Conservation (phyloP, 768 basidiomycete genomes). For the Leccinum uliginosum region DNA sequence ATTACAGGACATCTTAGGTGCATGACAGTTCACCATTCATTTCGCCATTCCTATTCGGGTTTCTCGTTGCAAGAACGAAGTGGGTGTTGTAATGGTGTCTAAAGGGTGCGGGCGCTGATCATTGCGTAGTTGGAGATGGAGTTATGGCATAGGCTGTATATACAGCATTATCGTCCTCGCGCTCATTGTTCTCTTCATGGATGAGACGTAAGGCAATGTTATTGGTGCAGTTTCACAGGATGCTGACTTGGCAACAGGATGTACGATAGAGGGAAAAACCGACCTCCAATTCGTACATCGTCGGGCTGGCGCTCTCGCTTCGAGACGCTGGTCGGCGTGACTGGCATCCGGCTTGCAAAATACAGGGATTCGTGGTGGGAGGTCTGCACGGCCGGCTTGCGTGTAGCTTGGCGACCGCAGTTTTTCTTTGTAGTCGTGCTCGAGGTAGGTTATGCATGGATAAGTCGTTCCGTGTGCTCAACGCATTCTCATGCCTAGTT, state of each 20-base stretch:
- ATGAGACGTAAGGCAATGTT: conserved; percentile 43
- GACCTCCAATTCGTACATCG: conserved; percentile 23
- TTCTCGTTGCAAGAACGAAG: conserved; percentile 25
- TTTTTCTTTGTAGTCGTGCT: conserved; percentile 36
- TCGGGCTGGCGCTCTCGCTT: conserved; percentile 38
- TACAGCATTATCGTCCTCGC: conserved; percentile 42
- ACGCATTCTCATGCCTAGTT: conserved; percentile 21
- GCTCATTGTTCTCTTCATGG: conserved; percentile 42
- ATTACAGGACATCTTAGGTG: conserved; percentile 19
- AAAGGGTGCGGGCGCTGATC: neutral
- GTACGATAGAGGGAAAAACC: conserved; percentile 43
- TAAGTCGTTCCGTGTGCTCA: neutral
- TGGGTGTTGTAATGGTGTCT: neutral
- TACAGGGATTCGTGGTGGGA: conserved; percentile 41
- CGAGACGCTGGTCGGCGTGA: conserved; percentile 47
- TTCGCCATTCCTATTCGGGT: conserved; percentile 29
- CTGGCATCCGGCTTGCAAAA: conserved; percentile 42
- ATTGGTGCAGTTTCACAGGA: neutral
- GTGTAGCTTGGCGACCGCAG: conserved; percentile 50
- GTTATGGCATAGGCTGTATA: conserved; percentile 49
- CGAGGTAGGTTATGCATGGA: conserved; percentile 24
- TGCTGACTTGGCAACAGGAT: conserved; percentile 29
- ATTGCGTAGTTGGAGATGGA: conserved; percentile 41
- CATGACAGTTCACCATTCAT: conserved; percentile 29
- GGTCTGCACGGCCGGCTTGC: conserved; percentile 29